Evolutionary conservation across 805 yeast species (phyloP).

Genomic region (Metschnikowia aberdeeniae): DNA sequence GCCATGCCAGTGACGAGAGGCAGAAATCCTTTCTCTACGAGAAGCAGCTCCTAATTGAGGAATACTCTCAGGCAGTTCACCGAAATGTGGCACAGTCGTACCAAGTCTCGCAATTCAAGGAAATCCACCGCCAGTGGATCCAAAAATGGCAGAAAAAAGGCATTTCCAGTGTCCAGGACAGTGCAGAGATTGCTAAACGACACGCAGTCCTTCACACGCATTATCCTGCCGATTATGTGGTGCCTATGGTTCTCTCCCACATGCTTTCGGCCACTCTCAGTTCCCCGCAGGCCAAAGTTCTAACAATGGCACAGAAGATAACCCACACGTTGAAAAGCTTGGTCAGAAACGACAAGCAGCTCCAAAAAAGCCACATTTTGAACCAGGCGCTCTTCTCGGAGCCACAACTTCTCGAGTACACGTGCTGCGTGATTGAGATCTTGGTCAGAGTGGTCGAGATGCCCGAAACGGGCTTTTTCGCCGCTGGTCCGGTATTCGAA

Average conservation of each 20-base stretch:
- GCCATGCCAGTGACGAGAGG: too few relatives aligned
- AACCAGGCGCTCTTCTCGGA: constrained; percentile 11
- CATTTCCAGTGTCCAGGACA: not conserved
- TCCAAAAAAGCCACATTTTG: not conserved
- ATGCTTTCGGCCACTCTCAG: constrained; percentile 20
- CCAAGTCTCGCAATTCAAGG: constrained; percentile 1
- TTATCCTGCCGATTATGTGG: constrained; percentile 15
- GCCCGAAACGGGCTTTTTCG: not conserved
- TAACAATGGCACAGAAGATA: constrained; percentile 13
- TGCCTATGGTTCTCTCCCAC: constrained; percentile 18
- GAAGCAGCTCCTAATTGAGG: constrained; percentile 31
- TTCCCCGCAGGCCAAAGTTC: constrained; percentile 15
- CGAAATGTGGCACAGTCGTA: not conserved
- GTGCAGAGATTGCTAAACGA: not conserved
- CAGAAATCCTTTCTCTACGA: constrained; percentile 15
- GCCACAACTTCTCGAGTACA: constrained; percentile 20
- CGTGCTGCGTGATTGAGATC: constrained; percentile 17
- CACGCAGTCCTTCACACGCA: constrained; percentile 7
- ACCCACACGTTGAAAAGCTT: constrained; percentile 1
- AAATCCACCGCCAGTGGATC: constrained; percentile 1
- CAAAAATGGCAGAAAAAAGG: not conserved
- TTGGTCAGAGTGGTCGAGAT: constrained; percentile 15
- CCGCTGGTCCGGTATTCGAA: constrained; percentile 1
- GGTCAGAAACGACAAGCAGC: not conserved
- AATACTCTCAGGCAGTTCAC: constrained; percentile 13